Conservation (phyloP, 192 early-diverging fungal species). For the Backusella liffmaniae region DNA sequence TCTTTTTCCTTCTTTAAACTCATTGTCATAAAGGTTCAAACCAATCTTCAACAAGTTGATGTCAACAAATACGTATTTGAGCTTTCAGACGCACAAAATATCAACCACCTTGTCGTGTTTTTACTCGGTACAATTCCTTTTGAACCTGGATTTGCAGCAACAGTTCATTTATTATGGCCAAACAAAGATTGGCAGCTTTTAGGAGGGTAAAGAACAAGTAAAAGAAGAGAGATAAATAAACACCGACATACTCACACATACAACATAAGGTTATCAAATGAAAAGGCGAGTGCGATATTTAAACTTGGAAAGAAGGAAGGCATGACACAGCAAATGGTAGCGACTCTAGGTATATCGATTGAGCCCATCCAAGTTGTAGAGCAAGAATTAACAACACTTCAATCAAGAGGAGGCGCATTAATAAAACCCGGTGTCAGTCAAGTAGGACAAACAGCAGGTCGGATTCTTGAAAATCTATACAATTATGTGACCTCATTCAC, state of each 20-base stretch:
- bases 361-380: slow-evolving; percentile 79
- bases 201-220: slow-evolving; percentile 47
- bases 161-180: slow-evolving; percentile 92
- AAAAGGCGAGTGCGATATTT: slow-evolving; percentile 84
- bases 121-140: slow-evolving; percentile 84
- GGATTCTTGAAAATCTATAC: slow-evolving; percentile 66
- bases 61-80: slow-evolving; percentile 90
- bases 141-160: slow-evolving; percentile 87
- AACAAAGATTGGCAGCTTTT: slow-evolving; percentile 76
- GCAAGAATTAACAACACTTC: slow-evolving; percentile 44
- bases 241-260: not conserved
- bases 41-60: slow-evolving; percentile 88
- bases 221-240: not conserved
- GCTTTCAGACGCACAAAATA: slow-evolving; percentile 75
- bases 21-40: slow-evolving; percentile 64
- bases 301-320: slow-evolving; percentile 41
- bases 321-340: slow-evolving; percentile 25
- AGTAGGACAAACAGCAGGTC: slow-evolving; percentile 53
- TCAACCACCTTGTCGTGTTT: slow-evolving; percentile 97
- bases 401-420: not conserved
- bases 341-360: slow-evolving; percentile 89
- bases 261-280: slow-evolving; percentile 63
- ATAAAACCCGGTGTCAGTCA: slow-evolving; percentile 35
- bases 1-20: not conserved
- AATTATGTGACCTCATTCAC: slow-evolving; percentile 76